These are phyloP conservation scores for Ustilago xerochloae DNA, from an alignment of 1,284 basidiomycete species.

Conservation along the genomic window DNA sequence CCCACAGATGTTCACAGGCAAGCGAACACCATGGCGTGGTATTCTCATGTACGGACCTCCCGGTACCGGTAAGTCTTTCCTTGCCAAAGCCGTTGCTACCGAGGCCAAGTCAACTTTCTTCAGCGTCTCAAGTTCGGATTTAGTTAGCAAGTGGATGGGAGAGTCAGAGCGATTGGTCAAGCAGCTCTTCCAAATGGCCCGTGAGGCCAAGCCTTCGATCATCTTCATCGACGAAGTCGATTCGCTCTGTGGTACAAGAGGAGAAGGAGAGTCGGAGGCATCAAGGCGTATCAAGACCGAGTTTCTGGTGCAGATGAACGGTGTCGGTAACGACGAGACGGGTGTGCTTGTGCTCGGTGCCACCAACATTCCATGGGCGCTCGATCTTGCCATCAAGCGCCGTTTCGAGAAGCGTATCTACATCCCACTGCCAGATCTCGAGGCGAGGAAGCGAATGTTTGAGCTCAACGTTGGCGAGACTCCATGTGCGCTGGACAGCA, in stretches of 20 bases:
- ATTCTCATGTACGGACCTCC: slow-evolving; percentile 89
- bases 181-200: slow-evolving; percentile 94
- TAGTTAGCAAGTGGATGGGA: slow-evolving; percentile 99
- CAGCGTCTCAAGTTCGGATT: slow-evolving; percentile 91
- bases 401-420: slow-evolving; percentile 99
- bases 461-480: slow-evolving; percentile 94
- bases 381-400: slow-evolving; percentile 97
- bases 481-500: slow-evolving; percentile 81
- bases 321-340: slow-evolving; percentile 91
- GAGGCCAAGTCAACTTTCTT: slow-evolving; percentile 98
- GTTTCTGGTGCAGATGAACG: slow-evolving; percentile 96
- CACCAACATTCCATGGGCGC: slow-evolving; percentile 85
- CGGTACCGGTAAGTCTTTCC: slow-evolving; percentile 74
- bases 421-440: slow-evolving; percentile 92
- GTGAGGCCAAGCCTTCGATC: slow-evolving; percentile 95
- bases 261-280: slow-evolving; percentile 95
- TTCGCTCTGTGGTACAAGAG: slow-evolving; percentile 91
- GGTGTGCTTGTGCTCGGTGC: slow-evolving; percentile 98
- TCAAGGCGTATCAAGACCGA: slow-evolving; percentile 97
- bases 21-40: slow-evolving; percentile 95
- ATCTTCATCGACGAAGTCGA: slow-evolving; percentile 99
- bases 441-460: slow-evolving; percentile 95
- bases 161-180: slow-evolving; percentile 96
- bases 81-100: slow-evolving; percentile 97
- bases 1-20: slow-evolving; percentile 96